Conservation (phyloP, 2,329 filamentous ascomycete species). For the Macrophomina tecta region DNA sequence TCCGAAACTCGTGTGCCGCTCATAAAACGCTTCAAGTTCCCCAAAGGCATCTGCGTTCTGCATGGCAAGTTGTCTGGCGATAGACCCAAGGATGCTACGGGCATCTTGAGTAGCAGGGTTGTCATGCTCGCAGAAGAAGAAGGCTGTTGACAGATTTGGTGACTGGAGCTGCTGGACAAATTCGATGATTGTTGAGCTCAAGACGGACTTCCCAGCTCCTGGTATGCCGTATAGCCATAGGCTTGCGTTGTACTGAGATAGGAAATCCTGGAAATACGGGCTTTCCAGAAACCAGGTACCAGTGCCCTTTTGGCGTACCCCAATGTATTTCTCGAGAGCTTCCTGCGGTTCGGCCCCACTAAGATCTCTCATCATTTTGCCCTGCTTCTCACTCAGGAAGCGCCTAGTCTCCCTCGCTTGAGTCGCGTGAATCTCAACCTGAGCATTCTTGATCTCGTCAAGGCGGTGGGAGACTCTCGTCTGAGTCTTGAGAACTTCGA, state of each 20-base stretch:
- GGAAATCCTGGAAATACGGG: not conserved
- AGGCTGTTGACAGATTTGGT: not conserved
- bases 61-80: not conserved
- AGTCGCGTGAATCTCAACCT: not conserved
- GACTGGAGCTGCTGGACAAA: not conserved
- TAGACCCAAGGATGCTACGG: not conserved
- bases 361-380: not conserved
- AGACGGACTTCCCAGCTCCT: slow-evolving; percentile 9
- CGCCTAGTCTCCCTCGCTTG: not conserved
- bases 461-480: not conserved
- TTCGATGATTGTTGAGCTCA: slow-evolving; percentile 1
- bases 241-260: not conserved
- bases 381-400: not conserved
- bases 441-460: not conserved
- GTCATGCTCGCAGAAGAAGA: slow-evolving; percentile 3
- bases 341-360: not conserved
- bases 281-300: not conserved
- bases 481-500: not conserved
- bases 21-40: not conserved
- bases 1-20: not conserved
- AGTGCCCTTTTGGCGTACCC: not conserved
- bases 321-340: not conserved
- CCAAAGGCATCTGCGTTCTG: not conserved
- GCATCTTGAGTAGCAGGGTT: not conserved
- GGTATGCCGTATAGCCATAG: slow-evolving; percentile 10